Base-by-base conservation (phyloP, 352 stramenopile genomes). In the Pythium angustatum region DNA sequence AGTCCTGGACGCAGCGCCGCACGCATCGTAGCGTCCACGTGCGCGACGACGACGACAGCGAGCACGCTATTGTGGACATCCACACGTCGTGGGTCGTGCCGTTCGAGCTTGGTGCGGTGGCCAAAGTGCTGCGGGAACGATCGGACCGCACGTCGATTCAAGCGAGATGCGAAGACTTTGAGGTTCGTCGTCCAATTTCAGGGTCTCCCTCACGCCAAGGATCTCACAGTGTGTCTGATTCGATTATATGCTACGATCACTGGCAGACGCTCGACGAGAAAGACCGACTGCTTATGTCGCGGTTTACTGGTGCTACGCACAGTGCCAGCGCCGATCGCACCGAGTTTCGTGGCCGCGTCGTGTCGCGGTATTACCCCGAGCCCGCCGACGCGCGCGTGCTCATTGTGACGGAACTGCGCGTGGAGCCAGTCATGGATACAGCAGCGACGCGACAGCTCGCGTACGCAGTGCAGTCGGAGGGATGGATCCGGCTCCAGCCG, bases 381-480 rank as follows among this genome's bases (percentile, higher is more conserved):
- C 27, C 30, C 0, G 33, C 33, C 2, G 24, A 43, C 15, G 7
- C 11, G 9, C 14, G 38, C 31, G 40, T 54, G 2, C 19, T 61
- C 5, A 56, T 61, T n/a, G 60, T 67, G 17, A 58, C 50, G 10
- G 50, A 55, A 40, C 31, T 61, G 15, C 31, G 14, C 7, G 60
- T 67, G 9, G 60, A 67, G 41, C 51, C 60, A 10, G 7, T 44
- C n/a, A n/a, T n/a, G 0, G n/a, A 40, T 7, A 27, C 34, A 5
- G 7, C 22, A 11, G 53, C 11, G 2, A 7, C 30, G 28, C 11
- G n/a, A 3, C 30, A 21, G 3, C 30, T 28, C 3, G 30, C 22
- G 19, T 64, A 57, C 57, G 57, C 57, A 9, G 45, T 64, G 3
- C 57, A 64, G 6, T 57, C 57, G 6, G 3, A 64, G n/a, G 57